Evolutionary conservation across 106 monocot genomes (phyloP).

Genomic region (Gastrodia elata): DNA sequence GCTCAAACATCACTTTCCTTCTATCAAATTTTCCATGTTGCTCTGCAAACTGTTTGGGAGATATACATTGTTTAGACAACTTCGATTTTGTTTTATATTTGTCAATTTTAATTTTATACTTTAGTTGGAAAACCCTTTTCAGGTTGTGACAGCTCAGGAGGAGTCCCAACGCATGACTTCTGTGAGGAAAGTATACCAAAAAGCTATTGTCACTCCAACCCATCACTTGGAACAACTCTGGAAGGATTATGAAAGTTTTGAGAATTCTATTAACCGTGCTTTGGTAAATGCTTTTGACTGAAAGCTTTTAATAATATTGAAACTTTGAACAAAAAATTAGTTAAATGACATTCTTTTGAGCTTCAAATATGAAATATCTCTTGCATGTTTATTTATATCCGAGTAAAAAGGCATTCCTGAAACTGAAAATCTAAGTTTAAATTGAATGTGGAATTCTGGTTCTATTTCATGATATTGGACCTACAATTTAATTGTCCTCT

Average conservation of each 20-base stretch:
- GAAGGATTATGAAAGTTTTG: slow-evolving; percentile 97
- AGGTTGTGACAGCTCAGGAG: slow-evolving; percentile 69
- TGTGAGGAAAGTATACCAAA: slow-evolving; percentile 79
- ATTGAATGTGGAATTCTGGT: neutral
- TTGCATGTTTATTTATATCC: neutral
- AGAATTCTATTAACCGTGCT: slow-evolving; percentile 90
- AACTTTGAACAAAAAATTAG: neutral
- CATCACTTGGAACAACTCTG: slow-evolving; percentile 93
- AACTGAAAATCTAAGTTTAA: neutral
- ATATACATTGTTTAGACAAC: neutral
- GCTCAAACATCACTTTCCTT: neutral
- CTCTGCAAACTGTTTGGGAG: neutral
- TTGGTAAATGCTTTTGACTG: slow-evolving; percentile 40
- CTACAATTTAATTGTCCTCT: neutral
- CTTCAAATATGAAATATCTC: neutral
- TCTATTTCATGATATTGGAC: neutral
- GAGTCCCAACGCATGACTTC: slow-evolving; percentile 94
- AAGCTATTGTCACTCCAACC: slow-evolving; percentile 82
- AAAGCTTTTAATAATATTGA: neutral
- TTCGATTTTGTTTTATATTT: neutral
- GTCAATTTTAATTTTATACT: neutral
- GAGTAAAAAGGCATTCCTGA: neutral
- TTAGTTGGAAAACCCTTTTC: slow-evolving; percentile 8
- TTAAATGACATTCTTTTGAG: neutral
- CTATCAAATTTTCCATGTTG: neutral